Conservation (phyloP, 805 yeast species). For the Teunomyces lycoperdinae region DNA sequence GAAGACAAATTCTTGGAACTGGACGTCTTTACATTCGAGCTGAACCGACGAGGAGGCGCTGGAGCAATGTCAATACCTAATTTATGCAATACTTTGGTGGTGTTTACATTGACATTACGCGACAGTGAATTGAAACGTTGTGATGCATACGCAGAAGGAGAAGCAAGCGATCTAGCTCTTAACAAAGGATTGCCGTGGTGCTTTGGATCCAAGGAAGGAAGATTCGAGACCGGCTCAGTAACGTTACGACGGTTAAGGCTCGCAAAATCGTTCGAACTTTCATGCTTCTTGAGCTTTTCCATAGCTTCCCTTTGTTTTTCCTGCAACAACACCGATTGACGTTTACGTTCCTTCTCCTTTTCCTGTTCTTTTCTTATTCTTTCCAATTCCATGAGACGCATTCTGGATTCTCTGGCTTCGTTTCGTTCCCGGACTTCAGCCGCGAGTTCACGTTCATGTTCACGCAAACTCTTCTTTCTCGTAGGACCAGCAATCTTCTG, state of each 20-base stretch:
- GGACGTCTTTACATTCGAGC: slow-evolving; percentile 31
- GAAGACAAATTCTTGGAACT: slow-evolving; percentile 31
- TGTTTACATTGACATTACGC: slow-evolving; percentile 18
- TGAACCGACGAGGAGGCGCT: slow-evolving; percentile 13
- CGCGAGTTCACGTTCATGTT: slow-evolving; percentile 10
- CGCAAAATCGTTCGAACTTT: slow-evolving; percentile 17
- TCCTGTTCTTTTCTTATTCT: slow-evolving; percentile 7
- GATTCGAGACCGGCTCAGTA: slow-evolving; percentile 21
- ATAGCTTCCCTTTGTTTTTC: slow-evolving; percentile 30
- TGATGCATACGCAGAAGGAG: slow-evolving; percentile 23
- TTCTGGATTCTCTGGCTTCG: slow-evolving; percentile 9
- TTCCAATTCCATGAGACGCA: slow-evolving; percentile 8
- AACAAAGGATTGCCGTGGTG: slow-evolving; percentile 25
- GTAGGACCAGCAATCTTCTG: slow-evolving; percentile 9
- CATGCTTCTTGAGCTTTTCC: slow-evolving; percentile 19
- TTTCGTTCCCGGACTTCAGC: slow-evolving; percentile 11
- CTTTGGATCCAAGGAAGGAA: slow-evolving; percentile 39
- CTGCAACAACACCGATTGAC: slow-evolving; percentile 21
- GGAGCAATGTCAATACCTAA: slow-evolving; percentile 33
- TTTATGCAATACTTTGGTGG: slow-evolving; percentile 33
- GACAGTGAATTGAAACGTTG: slow-evolving; percentile 9
- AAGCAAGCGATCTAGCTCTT: slow-evolving; percentile 35
- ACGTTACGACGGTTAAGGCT: slow-evolving; percentile 16
- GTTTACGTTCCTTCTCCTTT: slow-evolving; percentile 15
- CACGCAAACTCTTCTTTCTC: slow-evolving; percentile 1